Evolutionary conservation across 345 rosid genomes (phyloP).

Genomic region (Trapa bicornis): DNA sequence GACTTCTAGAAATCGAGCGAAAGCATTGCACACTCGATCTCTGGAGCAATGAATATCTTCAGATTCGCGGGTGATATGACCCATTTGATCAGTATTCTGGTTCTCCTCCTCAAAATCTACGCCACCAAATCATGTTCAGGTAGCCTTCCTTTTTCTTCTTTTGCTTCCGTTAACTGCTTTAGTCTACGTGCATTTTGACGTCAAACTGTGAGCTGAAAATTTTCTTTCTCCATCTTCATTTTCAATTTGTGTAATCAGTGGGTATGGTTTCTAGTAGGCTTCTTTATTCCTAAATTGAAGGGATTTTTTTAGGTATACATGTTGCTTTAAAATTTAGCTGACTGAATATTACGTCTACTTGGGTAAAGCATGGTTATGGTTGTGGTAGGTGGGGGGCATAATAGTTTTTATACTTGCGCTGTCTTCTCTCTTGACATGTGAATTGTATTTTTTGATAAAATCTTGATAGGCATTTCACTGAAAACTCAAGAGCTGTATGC

Average conservation of each 20-base stretch:
- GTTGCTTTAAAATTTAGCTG: not conserved
- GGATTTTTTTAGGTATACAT: not conserved
- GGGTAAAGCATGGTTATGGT: not conserved
- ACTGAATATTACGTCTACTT: not conserved
- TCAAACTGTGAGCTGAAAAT: not conserved
- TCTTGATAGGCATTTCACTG: constrained; percentile 55
- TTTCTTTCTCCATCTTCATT: not conserved
- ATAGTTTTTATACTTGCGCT: too few relatives aligned
- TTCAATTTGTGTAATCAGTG: not conserved
- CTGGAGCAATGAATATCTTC: constrained; percentile 67
- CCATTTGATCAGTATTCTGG: constrained; percentile 73
- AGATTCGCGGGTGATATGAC: constrained; percentile 93
- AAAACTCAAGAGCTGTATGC: constrained; percentile 95
- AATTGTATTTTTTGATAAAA: not conserved
- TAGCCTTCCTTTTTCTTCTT: constrained; percentile 9
- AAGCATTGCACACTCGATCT: not conserved
- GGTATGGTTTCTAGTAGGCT: not conserved
- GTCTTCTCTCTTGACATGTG: not conserved
- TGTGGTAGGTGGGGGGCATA: not conserved
- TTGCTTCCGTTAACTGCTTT: not conserved
- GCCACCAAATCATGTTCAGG: constrained; percentile 94
- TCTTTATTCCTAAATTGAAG: not conserved
- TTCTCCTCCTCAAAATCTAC: constrained; percentile 94
- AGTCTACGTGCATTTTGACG: constrained; percentile 1
- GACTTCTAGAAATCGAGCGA: too few relatives aligned